phyloP scores from a whole-genome alignment of 176 grass and related monocot species.

The Aechmea fasciata region DNA sequence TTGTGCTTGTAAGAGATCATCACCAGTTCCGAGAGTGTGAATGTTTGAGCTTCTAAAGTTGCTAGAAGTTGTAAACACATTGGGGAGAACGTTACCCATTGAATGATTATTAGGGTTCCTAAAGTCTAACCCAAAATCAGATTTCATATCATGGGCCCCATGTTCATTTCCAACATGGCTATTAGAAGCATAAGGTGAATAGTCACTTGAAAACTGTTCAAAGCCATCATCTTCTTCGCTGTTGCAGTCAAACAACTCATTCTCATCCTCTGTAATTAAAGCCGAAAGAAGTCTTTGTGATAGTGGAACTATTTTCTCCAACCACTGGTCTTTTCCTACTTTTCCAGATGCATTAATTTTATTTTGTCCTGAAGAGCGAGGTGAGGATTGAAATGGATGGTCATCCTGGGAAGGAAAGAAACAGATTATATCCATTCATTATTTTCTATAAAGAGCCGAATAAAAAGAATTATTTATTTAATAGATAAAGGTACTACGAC shows the following conservation, averaged over 20 bases:
- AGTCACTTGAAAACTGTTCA: constrained; percentile 32
- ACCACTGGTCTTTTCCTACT: constrained; percentile 34
- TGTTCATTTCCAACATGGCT: constrained; percentile 37
- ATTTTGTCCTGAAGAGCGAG: constrained; percentile 34
- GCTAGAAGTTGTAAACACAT: constrained; percentile 42
- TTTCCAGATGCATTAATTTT: constrained; percentile 28
- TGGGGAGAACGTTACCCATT: constrained; percentile 32
- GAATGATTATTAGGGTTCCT: constrained; percentile 28
- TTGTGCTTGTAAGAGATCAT: constrained; percentile 32
- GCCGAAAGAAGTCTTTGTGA: constrained; percentile 78
- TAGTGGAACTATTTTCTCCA: constrained; percentile 45
- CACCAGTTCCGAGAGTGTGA: constrained; percentile 28
- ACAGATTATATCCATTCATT: neutral
- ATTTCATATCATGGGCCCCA: constrained; percentile 25
- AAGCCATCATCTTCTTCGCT: constrained; percentile 23
- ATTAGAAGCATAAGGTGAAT: constrained; percentile 24
- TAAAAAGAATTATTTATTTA: neutral
- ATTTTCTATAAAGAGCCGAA: neutral
- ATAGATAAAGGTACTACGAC: too few relatives aligned
- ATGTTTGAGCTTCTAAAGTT: constrained; percentile 40
- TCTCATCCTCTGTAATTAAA: constrained; percentile 57
- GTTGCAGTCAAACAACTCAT: constrained; percentile 32
- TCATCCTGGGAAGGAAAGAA: constrained; percentile 24
- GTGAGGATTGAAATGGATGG: constrained; percentile 31
- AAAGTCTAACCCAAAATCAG: constrained; percentile 35